Base-by-base conservation (phyloP, 192 early-diverging fungal genomes). In the Gamsiella multidivaricata region DNA sequence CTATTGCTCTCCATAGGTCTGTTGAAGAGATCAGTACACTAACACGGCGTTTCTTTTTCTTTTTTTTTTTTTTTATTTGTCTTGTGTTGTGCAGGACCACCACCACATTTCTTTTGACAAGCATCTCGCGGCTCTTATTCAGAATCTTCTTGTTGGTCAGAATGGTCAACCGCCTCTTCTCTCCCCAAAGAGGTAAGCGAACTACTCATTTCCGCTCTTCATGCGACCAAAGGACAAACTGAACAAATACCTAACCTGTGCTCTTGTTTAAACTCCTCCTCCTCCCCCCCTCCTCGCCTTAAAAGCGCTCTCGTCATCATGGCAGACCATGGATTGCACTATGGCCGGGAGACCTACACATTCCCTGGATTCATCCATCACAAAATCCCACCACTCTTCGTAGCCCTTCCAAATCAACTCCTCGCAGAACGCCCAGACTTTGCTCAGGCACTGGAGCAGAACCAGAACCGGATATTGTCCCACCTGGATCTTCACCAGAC, bases 271-370 rank as follows among this genome's bases (percentile, higher is more conserved):
- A 34, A 31, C 10, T 34, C 3, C 23, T n/a, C n/a, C 6, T 22
- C 6, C 14, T 54, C n/a, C n/a, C n/a, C n/a, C 18, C 10, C 23
- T 26, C 4, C 17, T 18, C 42, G 28, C 28, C 15, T 41, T 9
- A 37, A 64, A 67, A 80, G 79, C 33, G 70, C 49, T 5, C 20
- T 80, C 22, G 53, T 80, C 1, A 69, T 80, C 20, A 68, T 72
- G 65, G 51, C 69, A n/a, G 79, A 80, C 46, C 79, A 80, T 43
- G 79, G 79, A 47, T 36, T 80, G 14, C 79, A 80, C 25, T 80
- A 80, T 39, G 79, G 79, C 33, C 70, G 69, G 23, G 79, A 80
- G 54, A 67, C 62, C 15, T 65, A 71, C n/a, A 68, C 69, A 14
- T 73, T 70, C 34, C 64, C 64, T 45, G 79, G 79, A 18, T 68